Evolutionary conservation across 768 basidiomycete species (phyloP).

Genomic region (Serpula lacrymans): DNA sequence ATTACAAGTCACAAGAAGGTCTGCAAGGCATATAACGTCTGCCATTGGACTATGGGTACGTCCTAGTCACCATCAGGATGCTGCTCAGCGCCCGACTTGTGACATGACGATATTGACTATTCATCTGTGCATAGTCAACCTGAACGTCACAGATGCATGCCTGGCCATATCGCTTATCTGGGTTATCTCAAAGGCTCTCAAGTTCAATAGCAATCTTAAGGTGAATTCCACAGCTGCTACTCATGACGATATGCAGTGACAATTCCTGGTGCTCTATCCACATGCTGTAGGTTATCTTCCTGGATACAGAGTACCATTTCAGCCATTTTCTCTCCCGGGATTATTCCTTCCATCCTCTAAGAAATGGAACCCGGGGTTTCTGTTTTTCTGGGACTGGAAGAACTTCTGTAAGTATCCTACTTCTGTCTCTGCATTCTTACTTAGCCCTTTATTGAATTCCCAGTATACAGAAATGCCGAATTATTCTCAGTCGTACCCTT

Average conservation of each 20-base stretch:
- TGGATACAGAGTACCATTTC: slow-evolving; percentile 17
- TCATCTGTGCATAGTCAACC: too few relatives aligned
- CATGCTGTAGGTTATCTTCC: slow-evolving; percentile 16
- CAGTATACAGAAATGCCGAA: slow-evolving; percentile 1
- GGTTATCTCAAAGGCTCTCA: slow-evolving; percentile 12
- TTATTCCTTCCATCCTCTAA: slow-evolving; percentile 13
- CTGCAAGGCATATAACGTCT: too few relatives aligned
- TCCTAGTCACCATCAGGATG: too few relatives aligned
- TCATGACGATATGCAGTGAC: neutral
- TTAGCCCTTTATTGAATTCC: neutral
- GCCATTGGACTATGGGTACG: too few relatives aligned
- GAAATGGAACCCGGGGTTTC: slow-evolving; percentile 17
- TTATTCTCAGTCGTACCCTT: slow-evolving; percentile 20
- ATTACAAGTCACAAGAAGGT: too few relatives aligned
- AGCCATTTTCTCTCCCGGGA: slow-evolving; percentile 9
- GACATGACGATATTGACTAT: too few relatives aligned
- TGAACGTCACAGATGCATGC: too few relatives aligned
- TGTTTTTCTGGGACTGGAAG: slow-evolving; percentile 22
- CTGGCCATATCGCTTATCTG: too few relatives aligned
- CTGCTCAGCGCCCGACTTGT: too few relatives aligned
- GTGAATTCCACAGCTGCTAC: slow-evolving; percentile 6
- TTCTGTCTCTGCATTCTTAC: neutral
- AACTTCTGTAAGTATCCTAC: slow-evolving; percentile 12
- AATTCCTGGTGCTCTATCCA: too few relatives aligned
- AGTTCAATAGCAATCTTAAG: slow-evolving; percentile 11